A percentile compares a stretch with the other conserved stretches of the same genome.
Conservation (phyloP, 345 rosid genomes). For the Melastoma malabathricum region DNA sequence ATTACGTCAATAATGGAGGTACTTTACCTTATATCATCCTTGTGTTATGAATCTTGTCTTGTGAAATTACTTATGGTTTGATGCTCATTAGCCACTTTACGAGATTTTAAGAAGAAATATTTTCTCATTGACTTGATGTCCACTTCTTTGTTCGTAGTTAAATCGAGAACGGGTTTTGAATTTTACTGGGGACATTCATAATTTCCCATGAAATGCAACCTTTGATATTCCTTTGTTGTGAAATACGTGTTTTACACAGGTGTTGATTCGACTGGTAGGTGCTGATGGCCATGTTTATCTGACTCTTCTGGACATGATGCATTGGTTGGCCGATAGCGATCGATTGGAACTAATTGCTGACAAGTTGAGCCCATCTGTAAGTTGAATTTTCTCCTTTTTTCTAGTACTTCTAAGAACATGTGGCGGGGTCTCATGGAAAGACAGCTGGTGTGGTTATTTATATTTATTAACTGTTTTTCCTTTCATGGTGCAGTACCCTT, state of each 20-base stretch:
- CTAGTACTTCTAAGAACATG: not conserved
- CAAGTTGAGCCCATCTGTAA: conserved; percentile 78
- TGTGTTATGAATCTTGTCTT: not conserved
- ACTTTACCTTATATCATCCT: conserved; percentile 7
- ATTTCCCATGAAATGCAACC: no score
- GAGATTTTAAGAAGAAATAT: no score
- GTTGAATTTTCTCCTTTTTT: conserved; percentile 11
- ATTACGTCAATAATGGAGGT: conserved; percentile 99
- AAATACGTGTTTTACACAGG: conserved; percentile 28
- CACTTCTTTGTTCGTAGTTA: no score
- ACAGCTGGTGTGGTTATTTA: no score
- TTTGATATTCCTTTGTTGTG: not conserved
- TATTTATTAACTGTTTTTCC: conserved; percentile 1
- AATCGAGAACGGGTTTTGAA: no score
- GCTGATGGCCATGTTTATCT: conserved; percentile 96
- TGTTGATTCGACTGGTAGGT: conserved; percentile 90
- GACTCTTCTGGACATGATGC: conserved; percentile 93
- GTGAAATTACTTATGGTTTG: no score
- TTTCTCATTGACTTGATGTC: no score
- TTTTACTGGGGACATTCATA: no score
- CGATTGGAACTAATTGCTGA: conserved; percentile 92
- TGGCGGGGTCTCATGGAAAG: no score
- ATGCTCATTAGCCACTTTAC: no score
- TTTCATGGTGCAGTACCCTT: conserved; percentile 40
- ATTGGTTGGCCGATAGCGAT: conserved; percentile 89